Base-by-base conservation (phyloP, 176 grass and related monocot genomes). In the Aegilops bicornis region DNA sequence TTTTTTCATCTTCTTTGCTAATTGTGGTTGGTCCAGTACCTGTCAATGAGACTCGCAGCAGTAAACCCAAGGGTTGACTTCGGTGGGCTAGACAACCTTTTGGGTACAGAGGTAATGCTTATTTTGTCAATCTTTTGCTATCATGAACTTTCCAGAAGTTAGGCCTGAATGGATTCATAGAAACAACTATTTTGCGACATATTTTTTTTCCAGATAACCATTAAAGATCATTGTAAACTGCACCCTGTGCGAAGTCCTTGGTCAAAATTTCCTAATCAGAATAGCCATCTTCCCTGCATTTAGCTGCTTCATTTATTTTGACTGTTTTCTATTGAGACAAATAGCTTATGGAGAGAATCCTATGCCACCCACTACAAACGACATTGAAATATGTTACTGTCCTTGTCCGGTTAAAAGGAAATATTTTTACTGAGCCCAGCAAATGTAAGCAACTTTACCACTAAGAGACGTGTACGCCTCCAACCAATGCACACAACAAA, bases 41-140 rank as follows among this genome's bases (percentile, higher is more conserved):
- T 98, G 39, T 98, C 93, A 74, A 98, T 98, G 96, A 93, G 93
- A 82, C 86, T 98, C 0, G 93, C 96, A 19, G 88, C 96, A 66
- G 93, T 98, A 43, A 93, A 95, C 73, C 91, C 96, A 15, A 89
- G 93, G 67, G 92, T 93, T 27, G 89, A 98, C 81, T 93, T 95
- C 79, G 79, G 83, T 85, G 91, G 89, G 40, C 63, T 95, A 40
- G 96, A 95, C 84, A 92, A 45, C 89, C 91, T 98, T 72, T 82
- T 98, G 50, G 79, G 88, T 32, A 58, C 93, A 2, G 89, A 95
- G 94, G 94, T 93, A 91, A 91, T 14, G 3, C 62, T 82, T 58
- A 37, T 65, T 32, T 65, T 39, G 16, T 24, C 12, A 60, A 61
- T 15, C 15, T 13, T 36, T 76, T 64, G 56, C 33, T 82, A 9